phyloP scores from a whole-genome alignment of 225 moss, liverwort and hornwort genomes.

The Physcomitrellopsis africana region DNA sequence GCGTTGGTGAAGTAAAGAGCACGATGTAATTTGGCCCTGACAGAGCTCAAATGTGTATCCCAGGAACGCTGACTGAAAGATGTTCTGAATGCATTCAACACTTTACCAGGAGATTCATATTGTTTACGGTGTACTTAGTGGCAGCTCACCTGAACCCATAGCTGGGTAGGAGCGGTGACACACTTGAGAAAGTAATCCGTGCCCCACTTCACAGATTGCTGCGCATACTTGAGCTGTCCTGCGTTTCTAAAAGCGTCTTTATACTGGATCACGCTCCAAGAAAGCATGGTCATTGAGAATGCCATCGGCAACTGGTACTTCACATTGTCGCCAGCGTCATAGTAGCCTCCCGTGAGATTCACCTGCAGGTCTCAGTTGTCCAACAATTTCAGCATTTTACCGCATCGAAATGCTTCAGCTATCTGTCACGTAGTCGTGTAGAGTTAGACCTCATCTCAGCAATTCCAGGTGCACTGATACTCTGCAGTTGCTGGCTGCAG shows the following conservation, averaged over 20 bases:
- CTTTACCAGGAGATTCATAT: neutral
- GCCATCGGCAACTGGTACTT: conserved; percentile 96
- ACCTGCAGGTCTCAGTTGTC: conserved; percentile 44
- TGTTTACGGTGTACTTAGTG: neutral
- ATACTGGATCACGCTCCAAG: conserved; percentile 85
- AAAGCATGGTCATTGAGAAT: conserved; percentile 84
- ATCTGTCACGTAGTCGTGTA: too few species aligned
- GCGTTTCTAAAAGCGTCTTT: conserved; percentile 38
- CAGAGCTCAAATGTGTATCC: too few species aligned
- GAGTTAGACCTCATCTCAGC: too few species aligned
- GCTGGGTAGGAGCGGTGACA: conserved; percentile 61
- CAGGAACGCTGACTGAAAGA: too few species aligned
- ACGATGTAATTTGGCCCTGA: too few species aligned
- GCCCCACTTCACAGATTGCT: conserved; percentile 77
- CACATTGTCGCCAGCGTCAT: conserved; percentile 91
- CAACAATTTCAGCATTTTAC: too few species aligned
- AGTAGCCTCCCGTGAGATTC: conserved; percentile 83
- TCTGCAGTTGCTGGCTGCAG: too few species aligned
- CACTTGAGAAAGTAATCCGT: conserved; percentile 93
- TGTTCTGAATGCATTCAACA: too few species aligned
- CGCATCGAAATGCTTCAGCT: too few species aligned
- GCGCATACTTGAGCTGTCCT: conserved; percentile 65
- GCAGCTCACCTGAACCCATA: conserved; percentile 76
- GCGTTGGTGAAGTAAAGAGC: too few species aligned
- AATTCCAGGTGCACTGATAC: too few species aligned